Conservation (phyloP, 164 flowering plant genomes). For the Echeveria elegans region DNA sequence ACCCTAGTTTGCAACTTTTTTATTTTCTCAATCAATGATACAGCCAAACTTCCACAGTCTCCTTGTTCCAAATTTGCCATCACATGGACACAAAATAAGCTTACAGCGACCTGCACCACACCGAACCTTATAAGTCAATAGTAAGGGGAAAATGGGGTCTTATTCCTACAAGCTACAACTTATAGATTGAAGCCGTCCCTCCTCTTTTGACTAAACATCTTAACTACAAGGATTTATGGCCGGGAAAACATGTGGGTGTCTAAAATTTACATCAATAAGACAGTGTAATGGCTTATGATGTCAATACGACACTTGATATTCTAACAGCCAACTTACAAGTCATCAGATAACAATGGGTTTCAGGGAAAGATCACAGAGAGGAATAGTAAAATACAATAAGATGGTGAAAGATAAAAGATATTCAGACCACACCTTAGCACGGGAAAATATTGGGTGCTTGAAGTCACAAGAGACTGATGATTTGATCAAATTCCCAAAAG, state of each 20-base stretch:
- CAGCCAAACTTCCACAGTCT: constrained; percentile 61
- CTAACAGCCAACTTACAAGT: background rate
- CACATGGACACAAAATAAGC: constrained; percentile 46
- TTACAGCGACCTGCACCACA: constrained; percentile 47
- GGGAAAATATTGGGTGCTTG: constrained; percentile 27
- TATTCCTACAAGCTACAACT: too few relatives aligned
- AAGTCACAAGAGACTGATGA: constrained; percentile 41
- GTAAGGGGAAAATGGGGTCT: too few relatives aligned
- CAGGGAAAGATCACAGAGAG: background rate
- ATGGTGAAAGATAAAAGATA: background rate
- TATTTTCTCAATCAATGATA: constrained; percentile 51
- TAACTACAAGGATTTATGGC: too few relatives aligned
- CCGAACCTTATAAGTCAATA: background rate
- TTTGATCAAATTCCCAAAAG: constrained; percentile 42
- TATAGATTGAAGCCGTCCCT: too few relatives aligned
- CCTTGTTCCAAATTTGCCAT: constrained; percentile 45
- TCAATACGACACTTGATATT: background rate
- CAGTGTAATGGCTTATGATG: too few relatives aligned
- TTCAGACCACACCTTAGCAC: constrained; percentile 43
- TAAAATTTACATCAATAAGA: too few relatives aligned
- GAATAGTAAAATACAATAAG: background rate
- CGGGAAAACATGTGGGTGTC: too few relatives aligned
- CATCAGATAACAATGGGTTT: background rate
- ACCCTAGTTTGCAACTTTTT: constrained; percentile 46
- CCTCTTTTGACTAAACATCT: too few relatives aligned